Conservation (phyloP, 768 basidiomycete genomes). For the Russula sp. region DNA sequence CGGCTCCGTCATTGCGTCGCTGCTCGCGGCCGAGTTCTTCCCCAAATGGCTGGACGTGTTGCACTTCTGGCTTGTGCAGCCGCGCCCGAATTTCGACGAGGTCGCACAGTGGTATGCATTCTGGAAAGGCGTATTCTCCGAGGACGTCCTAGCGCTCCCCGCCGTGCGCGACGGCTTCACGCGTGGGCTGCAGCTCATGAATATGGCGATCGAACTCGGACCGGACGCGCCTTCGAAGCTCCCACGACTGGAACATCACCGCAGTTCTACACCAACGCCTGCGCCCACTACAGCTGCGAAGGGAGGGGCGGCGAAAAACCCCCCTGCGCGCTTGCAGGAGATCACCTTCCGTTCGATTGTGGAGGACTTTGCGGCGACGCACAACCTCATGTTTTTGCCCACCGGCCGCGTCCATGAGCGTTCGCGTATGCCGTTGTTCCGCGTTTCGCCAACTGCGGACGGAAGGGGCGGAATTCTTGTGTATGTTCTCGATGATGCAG, state of each 20-base stretch:
- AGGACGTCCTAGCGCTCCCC: conserved; percentile 53
- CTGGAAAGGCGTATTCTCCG: conserved; percentile 80
- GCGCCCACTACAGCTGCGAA: conserved; percentile 25
- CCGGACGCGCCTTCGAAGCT: conserved; percentile 62
- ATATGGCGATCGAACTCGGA: conserved; percentile 84
- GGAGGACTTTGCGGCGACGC: conserved; percentile 78
- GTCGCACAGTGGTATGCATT: conserved; percentile 89
- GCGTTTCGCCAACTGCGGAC: conserved; percentile 68
- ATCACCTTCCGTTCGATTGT: conserved; percentile 91
- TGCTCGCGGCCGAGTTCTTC: conserved; percentile 91
- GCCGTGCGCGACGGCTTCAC: conserved; percentile 77
- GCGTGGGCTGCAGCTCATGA: conserved; percentile 87
- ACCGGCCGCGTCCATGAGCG: conserved; percentile 76
- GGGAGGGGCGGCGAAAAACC: conserved; percentile 32
- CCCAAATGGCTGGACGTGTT: conserved; percentile 93
- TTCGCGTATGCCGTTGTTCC: conserved; percentile 86
- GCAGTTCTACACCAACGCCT: conserved; percentile 29
- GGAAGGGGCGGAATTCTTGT: conserved; percentile 84
- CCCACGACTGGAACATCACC: conserved; percentile 59
- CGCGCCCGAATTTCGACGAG: conserved; percentile 81
- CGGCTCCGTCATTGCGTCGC: conserved; percentile 67
- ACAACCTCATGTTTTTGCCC: conserved; percentile 87
- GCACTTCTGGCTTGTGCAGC: conserved; percentile 89
- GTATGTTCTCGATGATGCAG: conserved; percentile 89
- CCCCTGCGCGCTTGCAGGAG: conserved; percentile 57